Percentiles rank a stretch among this genome's conserved stretches.
Evolutionary conservation across 2,329 filamentous ascomycete species (phyloP).

Genomic region (Botrytis elliptica): DNA sequence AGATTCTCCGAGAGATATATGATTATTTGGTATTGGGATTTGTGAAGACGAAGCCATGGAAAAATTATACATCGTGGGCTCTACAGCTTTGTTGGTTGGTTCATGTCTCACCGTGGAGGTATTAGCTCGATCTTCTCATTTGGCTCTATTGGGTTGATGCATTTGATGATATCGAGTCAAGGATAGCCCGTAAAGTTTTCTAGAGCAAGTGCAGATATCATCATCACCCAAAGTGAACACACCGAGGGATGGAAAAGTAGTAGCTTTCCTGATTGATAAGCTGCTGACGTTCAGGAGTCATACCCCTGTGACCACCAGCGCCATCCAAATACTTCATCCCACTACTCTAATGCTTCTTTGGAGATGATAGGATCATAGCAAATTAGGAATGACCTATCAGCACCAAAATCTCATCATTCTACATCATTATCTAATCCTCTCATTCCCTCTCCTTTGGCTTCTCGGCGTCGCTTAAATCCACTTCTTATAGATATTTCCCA

Average conservation of each 20-base stretch:
- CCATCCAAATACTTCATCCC: background rate
- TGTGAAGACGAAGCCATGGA: background rate
- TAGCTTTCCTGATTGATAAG: background rate
- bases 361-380: background rate
- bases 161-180: background rate
- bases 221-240: background rate
- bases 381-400: background rate
- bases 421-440: background rate
- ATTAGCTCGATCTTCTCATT: background rate
- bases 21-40: background rate
- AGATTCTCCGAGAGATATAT: background rate
- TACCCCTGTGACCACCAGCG: background rate
- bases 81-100: background rate
- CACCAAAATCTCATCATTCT: background rate
- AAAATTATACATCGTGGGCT: background rate
- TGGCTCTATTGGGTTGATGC: background rate
- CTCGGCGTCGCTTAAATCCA: background rate
- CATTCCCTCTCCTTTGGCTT: background rate
- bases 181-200: background rate
- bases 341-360: background rate
- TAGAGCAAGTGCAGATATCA: background rate
- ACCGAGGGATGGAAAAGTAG: background rate
- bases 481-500: background rate
- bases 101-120: background rate
- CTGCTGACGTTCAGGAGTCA: background rate